Evolutionary conservation across 495 filamentous ascomycete species (phyloP), one percentile per base, ranked within the genome.

Genomic region (Cercophora sp.): DNA sequence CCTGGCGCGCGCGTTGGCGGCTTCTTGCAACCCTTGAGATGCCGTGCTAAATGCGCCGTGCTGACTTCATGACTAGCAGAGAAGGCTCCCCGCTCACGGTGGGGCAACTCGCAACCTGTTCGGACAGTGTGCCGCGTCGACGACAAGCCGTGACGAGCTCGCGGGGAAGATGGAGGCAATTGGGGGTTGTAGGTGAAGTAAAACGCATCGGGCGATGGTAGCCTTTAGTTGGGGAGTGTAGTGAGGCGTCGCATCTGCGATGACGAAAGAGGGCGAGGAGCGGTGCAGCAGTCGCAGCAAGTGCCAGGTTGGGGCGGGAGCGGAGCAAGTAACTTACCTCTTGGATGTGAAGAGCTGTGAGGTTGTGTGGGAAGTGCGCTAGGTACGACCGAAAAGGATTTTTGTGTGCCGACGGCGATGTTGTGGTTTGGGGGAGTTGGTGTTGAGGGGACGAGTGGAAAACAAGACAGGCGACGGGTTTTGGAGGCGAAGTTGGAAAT

Each of bases 401-500:
- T n/a, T 53, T 45, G 46, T 23, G 29, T 35, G 55, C 47, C 40
- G 11, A 48, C 37, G 35, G 43, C 44, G 52, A 40, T 51, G 59
- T 29, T 48, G 51, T 50, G 5, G 47, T 24, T 52, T 54, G 52
- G 41, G 44, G 51, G 54, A 37, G 35, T 46, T 52, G 32, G 52
- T 54, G 64, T 54, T 61, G 62, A 52, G 48, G 62, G 58, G 43
- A 55, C 53, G 60, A 52, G 49, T 44, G 50, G 55, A 42, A 58
- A 62, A 51, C 36, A 54, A 48, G 53, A 43, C 47, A 55, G 51
- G 52, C 43, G 55, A 48, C 49, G 52, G n/a, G 61, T 66, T 67
- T 65, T 64, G 59, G 65, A 53, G 58, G 66, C 57, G 60, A 60
- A 68, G 66, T 66, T 66, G 66, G 63, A 68, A 68, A 67, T 67